Conservation (phyloP, 768 basidiomycete species). For the Tricholomella constricta region DNA sequence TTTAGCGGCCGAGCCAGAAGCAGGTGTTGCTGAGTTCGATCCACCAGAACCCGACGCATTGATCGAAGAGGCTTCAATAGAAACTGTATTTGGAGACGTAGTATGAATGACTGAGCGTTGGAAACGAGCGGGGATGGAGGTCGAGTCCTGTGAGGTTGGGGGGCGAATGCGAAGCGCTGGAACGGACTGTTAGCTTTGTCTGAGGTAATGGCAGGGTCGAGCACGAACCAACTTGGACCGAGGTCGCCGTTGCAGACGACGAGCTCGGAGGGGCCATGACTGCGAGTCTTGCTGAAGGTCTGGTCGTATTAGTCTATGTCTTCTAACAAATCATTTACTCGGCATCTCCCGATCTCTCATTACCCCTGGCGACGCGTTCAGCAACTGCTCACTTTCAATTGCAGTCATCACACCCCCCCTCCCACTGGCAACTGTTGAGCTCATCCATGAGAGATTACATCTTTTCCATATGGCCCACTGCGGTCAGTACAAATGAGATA, state of each 20-base stretch:
- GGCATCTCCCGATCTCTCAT: constrained; percentile 36
- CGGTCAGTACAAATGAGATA: too few relatives aligned
- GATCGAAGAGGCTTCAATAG: constrained; percentile 73
- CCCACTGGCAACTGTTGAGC: too few relatives aligned
- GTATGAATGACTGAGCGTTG: constrained; percentile 88
- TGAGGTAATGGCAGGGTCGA: not conserved
- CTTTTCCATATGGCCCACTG: too few relatives aligned
- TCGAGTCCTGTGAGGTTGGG: constrained; percentile 78
- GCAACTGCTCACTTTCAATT: not conserved
- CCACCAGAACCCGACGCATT: constrained; percentile 52
- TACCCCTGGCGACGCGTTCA: constrained; percentile 10
- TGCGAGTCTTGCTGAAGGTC: constrained; percentile 37
- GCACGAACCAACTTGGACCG: constrained; percentile 90
- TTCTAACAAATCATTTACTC: constrained; percentile 34
- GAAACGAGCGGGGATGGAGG: constrained; percentile 90
- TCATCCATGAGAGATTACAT: not conserved
- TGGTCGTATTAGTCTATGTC: constrained; percentile 15
- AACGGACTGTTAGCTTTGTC: constrained; percentile 17
- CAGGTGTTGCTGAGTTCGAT: constrained; percentile 46
- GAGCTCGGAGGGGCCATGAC: constrained; percentile 77
- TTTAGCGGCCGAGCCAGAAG: constrained; percentile 56
- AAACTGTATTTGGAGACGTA: constrained; percentile 68
- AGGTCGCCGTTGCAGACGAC: constrained; percentile 74
- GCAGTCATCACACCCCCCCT: not conserved
- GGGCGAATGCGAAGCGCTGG: constrained; percentile 90